Conservation (phyloP, 1,139 yeast genomes). For the Blastobotrys apis region DNA sequence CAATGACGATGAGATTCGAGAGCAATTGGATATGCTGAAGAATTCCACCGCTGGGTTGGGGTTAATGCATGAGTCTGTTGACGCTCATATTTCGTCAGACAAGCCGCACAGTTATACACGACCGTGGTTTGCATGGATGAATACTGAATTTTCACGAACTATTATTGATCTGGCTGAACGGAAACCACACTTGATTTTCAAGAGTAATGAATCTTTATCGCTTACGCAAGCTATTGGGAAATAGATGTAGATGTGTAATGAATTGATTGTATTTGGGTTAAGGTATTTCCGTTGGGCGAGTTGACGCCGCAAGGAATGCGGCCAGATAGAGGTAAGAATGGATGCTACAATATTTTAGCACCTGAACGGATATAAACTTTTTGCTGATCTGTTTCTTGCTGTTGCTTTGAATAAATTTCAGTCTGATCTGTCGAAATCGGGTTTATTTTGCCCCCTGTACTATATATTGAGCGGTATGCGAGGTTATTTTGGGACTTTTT, state of each 20-base stretch:
- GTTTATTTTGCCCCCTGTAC: too few species aligned
- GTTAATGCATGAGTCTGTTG: constrained; percentile 76
- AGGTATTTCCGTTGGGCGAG: too few species aligned
- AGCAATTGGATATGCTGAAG: constrained; percentile 50
- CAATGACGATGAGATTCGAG: constrained; percentile 61
- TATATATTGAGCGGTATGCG: too few species aligned
- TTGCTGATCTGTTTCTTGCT: too few species aligned
- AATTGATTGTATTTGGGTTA: too few species aligned
- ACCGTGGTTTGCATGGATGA: constrained; percentile 95
- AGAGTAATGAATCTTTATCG: too few species aligned
- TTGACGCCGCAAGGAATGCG: too few species aligned
- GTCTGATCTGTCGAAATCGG: too few species aligned
- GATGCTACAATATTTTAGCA: neutral
- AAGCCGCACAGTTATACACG: constrained; percentile 48
- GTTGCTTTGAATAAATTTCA: too few species aligned
- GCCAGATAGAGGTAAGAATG: neutral
- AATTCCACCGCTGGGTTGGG: constrained; percentile 69
- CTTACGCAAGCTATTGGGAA: too few species aligned
- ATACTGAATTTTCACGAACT: constrained; percentile 84
- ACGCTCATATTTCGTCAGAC: constrained; percentile 52
- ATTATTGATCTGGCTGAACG: constrained; percentile 67
- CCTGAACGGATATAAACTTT: neutral
- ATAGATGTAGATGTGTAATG: too few species aligned
- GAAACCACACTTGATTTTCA: constrained; percentile 70
- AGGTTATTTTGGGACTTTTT: too few species aligned